Base-by-base conservation (phyloP, 2,329 filamentous ascomycete species). In the Neonectria punicea region DNA sequence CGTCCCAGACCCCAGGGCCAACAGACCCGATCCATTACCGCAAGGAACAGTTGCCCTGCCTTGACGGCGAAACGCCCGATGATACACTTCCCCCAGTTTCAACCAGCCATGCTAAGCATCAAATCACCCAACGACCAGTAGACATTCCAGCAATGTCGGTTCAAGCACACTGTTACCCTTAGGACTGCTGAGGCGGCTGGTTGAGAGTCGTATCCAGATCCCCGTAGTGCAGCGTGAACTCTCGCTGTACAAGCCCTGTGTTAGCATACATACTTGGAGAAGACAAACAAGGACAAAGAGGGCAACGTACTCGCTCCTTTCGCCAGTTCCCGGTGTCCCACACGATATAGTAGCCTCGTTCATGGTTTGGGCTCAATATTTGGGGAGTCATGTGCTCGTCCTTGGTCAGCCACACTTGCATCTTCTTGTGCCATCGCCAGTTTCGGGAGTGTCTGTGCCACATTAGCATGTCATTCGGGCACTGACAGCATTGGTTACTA, bases 371-470 rank as follows among this genome's bases (percentile, higher is more conserved):
- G 58, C 86, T 86, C 49, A 91, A 76, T 16, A 85, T 82, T 63
- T 89, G 87, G 32, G 89, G 89, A 49, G 86, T 84, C 87, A 90
- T 88, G 69, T 87, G 80, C 61, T 90, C 88, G 71, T 91, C 89
- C 76, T 91, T 91, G 5, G 89, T 91, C 54, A 91, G 78, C 89
- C 89, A 91, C 25, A 90, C 77, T 69, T 88, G 87, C 25, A 89
- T 78, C 76, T 89, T 89, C 80, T 90, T 90, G 76, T 91, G 89
- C 86, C 89, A 91, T 66, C 89, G 82, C 89, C 89, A 91, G 75
- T 89, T 89, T 20, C 89, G 85, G 63, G 84, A 85, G 71, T 88
- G 87, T 47, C 88, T 90, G 34, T 13, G 30, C n/a, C 30, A n/a
- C 22, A 55, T 73, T 28, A 74, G 61, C 28, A 53, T 47, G n/a